These are phyloP conservation scores for Coemansia sp. DNA, from an alignment of 192 early-diverging fungal genomes.

Conservation along the genomic window DNA sequence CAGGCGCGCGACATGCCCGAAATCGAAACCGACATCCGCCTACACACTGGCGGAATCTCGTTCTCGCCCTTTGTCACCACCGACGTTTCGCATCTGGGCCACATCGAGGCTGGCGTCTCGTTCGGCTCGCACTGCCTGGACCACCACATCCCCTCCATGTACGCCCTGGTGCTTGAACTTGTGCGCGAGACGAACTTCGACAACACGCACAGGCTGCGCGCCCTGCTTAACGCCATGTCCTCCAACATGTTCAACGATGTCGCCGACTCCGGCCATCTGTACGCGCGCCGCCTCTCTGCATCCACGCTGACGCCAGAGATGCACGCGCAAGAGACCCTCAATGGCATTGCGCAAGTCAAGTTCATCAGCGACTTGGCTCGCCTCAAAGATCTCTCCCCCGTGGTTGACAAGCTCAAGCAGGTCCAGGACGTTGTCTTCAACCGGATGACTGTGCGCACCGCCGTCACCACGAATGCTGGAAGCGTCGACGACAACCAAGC, in stretches of 20 bases:
- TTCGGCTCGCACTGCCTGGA: conserved; percentile 69
- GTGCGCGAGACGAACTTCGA: conserved; percentile 70
- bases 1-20: conserved; percentile 65
- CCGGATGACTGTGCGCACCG: conserved; percentile 38
- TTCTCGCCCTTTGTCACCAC: conserved; percentile 66
- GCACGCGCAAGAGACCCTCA: conserved; percentile 47
- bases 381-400: conserved; percentile 58
- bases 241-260: conserved; percentile 75
- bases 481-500: conserved; percentile 34
- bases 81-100: conserved; percentile 62
- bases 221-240: conserved; percentile 72
- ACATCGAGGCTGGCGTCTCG: conserved; percentile 65
- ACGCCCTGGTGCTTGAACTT: conserved; percentile 69
- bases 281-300: conserved; percentile 70
- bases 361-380: conserved; percentile 77
- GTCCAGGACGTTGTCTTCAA: conserved; percentile 53
- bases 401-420: conserved; percentile 59
- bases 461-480: conserved; percentile 36
- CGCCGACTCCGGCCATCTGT: conserved; percentile 78
- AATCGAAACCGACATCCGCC: conserved; percentile 83
- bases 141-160: conserved; percentile 72
- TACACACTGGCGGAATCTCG: conserved; percentile 83
- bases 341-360: conserved; percentile 68
- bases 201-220: conserved; percentile 68
- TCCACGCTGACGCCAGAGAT: conserved; percentile 62